Base-by-base conservation (phyloP, 768 basidiomycete genomes). In the Suillus americanus region DNA sequence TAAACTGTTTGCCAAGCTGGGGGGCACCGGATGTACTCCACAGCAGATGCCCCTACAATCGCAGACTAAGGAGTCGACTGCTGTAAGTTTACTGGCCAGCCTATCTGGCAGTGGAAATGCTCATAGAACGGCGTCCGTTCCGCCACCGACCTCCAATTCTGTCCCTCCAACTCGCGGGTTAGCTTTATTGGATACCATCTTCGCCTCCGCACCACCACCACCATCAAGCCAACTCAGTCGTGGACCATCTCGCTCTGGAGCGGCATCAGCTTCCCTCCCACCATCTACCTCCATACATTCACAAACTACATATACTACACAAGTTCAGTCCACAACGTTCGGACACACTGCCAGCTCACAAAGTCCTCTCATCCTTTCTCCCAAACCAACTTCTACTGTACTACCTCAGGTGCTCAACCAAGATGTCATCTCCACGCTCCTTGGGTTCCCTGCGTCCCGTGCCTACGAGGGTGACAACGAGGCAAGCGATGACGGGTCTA, bases 391-490 rank as follows among this genome's bases (percentile, higher is more conserved):
- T 3, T 79, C 79, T 1, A 80, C 79, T 3, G 70, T 83, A 13
- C 78, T 80, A 7, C 89, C 89, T 0, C 89, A 91, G 71, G 82
- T 91, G 23, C 83, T 92, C 53, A 87, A 85, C 60, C 86, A 89
- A 71, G 85, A 90, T 62, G 90, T 91, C 45, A 85, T 91, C 43
- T 85, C 85, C 2, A 79, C 83, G 3, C 81, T 92, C 10, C 79
- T 91, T 3, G 89, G 90, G 5, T 77, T 89, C 46, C 76, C 78
- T 2, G 75, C 78, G 6, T 78, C 76, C 9, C 76, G 79, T 40
- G 72, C 77, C 57, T 77, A 84, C 33, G 87, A 88, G 71, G 86
- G 85, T 9, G 87, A 88, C 64, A 86, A 87, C 63, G 87, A 88
- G 70, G 66, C 71, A 57, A 72, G 77, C 35, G 71, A 73, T 40